Evolutionary conservation across 805 yeast genomes (phyloP).

Genomic region (Tetrapisispora namnaoensis): DNA sequence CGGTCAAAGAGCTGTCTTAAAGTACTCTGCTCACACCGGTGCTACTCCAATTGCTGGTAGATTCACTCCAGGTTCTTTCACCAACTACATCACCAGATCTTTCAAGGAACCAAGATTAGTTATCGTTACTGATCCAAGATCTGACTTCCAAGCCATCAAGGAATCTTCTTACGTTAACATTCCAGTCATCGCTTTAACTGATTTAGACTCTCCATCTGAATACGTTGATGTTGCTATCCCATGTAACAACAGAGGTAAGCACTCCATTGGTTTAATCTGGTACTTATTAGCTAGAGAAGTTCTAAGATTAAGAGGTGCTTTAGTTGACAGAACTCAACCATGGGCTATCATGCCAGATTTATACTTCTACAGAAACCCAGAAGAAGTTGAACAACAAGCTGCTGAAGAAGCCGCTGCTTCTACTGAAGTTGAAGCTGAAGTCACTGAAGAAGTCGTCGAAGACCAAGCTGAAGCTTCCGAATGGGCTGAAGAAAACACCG

Average conservation of each 20-base stretch:
- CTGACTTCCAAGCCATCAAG: slow-evolving; percentile 99
- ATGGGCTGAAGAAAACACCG: slow-evolving; percentile 44
- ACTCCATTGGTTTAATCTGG: slow-evolving; percentile 99
- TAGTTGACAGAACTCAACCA: slow-evolving; percentile 91
- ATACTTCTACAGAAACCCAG: slow-evolving; percentile 99
- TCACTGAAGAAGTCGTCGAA: slow-evolving; percentile 71
- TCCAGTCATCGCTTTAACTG: slow-evolving; percentile 98
- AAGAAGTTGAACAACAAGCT: slow-evolving; percentile 80
- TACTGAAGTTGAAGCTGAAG: slow-evolving; percentile 51
- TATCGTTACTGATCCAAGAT: slow-evolving; percentile 99
- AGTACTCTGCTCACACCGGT: slow-evolving; percentile 99
- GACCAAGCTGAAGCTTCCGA: slow-evolving; percentile 55
- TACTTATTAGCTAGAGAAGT: slow-evolving; percentile 99
- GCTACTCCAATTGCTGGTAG: slow-evolving; percentile 99
- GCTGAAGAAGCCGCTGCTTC: slow-evolving; percentile 62
- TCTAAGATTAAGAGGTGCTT: slow-evolving; percentile 95
- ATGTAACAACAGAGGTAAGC: slow-evolving; percentile 99
- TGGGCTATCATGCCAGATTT: slow-evolving; percentile 99
- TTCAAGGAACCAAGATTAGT: slow-evolving; percentile 99
- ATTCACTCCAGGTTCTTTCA: slow-evolving; percentile 99
- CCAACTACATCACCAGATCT: slow-evolving; percentile 99
- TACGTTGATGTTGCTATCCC: slow-evolving; percentile 99
- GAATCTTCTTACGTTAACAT: slow-evolving; percentile 99
- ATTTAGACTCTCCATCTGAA: slow-evolving; percentile 98
- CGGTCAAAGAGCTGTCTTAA: slow-evolving; percentile 99